Evolutionary conservation across 2,329 filamentous ascomycete species (phyloP), one percentile per base, ranked within the genome.

Genomic region (Hypoxylon sp.): DNA sequence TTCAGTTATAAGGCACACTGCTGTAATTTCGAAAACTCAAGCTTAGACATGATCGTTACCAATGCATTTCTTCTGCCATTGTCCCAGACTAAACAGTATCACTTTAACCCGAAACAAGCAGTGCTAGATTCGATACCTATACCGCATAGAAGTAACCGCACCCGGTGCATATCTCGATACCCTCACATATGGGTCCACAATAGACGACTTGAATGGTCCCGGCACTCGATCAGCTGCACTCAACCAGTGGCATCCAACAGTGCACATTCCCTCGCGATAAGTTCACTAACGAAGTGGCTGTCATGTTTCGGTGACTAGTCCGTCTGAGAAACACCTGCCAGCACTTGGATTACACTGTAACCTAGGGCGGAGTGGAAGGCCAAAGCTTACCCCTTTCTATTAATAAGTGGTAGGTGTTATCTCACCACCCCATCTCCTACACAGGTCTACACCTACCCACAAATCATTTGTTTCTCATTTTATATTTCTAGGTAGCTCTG

Each of bases 1-100:
- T 48, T 15, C 52, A 11, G 27, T 57, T 63, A 62, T 66, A 56
- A 69, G 58, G 54, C 31, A 52, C n/a, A n/a, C n/a, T 19, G 46
- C 50, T 11, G 3, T 54, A 13, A 17, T 31, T 53, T 11, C 32
- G 4, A 39, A 31, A 27, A 47, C 50, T 60, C 48, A 44, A 47
- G 48, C 29, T n/a, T 35, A 48, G 32, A 55, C 51, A 53, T 53
- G 53, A 19, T 53, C 10, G 19, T 50, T 27, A 21, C 21, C 6
- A 32, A 54, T 21, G 42, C 27, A 31, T 29, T 32, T 46, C n/a
- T 19, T 32, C 48, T 31, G 37, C 32, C 24, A 27, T 55, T 29
- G n/a, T 24, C 37, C 29, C 31, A 7, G 17, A n/a, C 39, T 44
- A 44, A 21, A 44, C 39, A 44, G 39, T 6, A 17, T 11, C 11